Conservation (phyloP, 2,329 filamentous ascomycete species). For the Fusarium algeriense region DNA sequence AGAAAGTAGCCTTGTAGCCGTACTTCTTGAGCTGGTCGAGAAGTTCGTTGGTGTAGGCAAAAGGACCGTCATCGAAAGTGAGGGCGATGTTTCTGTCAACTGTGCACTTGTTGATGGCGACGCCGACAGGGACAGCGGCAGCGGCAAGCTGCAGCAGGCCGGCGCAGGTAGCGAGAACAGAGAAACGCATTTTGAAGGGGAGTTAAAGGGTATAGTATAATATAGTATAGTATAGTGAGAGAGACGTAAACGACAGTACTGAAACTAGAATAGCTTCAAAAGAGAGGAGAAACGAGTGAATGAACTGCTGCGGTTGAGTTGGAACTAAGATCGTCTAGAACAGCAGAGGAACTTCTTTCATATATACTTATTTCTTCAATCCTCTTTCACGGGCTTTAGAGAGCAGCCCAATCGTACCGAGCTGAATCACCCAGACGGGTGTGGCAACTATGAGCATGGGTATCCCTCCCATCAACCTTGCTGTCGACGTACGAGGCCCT, state of each 20-base stretch:
- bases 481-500: constrained; percentile 9
- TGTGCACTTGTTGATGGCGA: constrained; percentile 24
- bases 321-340: constrained; percentile 6
- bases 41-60: constrained; percentile 29
- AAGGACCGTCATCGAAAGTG: constrained; percentile 31
- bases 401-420: not conserved
- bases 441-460: constrained; percentile 5
- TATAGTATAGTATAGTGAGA: not conserved
- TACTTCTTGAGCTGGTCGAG: constrained; percentile 32
- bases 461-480: constrained; percentile 13
- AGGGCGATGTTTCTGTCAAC: constrained; percentile 31
- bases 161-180: constrained; percentile 24
- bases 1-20: constrained; percentile 37
- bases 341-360: constrained; percentile 17
- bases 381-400: not conserved
- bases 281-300: constrained; percentile 19
- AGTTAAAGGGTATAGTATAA: not conserved
- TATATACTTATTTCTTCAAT: constrained; percentile 20
- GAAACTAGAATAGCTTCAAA: constrained; percentile 25
- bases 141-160: constrained; percentile 24
- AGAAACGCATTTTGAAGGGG: constrained; percentile 20
- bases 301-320: constrained; percentile 14
- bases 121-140: constrained; percentile 23
- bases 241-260: constrained; percentile 16
- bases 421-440: constrained; percentile 3